Conservation (phyloP, 2,329 filamentous ascomycete genomes). For the Scytalidium lignicola region DNA sequence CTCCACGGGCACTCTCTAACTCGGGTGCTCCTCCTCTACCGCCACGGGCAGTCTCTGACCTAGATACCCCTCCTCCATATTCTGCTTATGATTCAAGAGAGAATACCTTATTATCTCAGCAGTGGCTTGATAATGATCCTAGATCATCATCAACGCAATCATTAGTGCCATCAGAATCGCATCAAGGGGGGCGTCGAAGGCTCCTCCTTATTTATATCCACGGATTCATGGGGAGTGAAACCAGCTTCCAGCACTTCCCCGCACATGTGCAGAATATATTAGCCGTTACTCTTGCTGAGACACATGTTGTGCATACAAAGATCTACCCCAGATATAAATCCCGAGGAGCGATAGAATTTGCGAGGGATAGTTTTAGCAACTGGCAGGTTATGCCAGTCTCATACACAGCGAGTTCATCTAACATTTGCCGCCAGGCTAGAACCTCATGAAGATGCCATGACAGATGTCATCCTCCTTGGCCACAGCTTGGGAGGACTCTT, state of each 20-base stretch:
- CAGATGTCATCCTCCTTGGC: conserved; percentile 77
- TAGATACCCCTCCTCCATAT: conserved; percentile 23
- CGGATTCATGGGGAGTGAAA: conserved; percentile 85
- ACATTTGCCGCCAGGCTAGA: conserved; percentile 49
- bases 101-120: conserved; percentile 23
- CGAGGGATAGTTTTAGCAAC: conserved; percentile 74
- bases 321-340: conserved; percentile 79
- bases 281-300: conserved; percentile 59
- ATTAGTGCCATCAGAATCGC: conserved; percentile 23
- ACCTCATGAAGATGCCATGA: conserved; percentile 67
- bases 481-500: conserved; percentile 89
- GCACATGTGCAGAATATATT: conserved; percentile 78
- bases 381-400: conserved; percentile 47
- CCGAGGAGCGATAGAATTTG: conserved; percentile 65
- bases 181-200: conserved; percentile 34
- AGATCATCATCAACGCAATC: conserved; percentile 29
- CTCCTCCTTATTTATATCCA: conserved; percentile 81
- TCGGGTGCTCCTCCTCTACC: conserved; percentile 22
- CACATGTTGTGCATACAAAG: conserved; percentile 80
- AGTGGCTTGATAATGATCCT: conserved; percentile 28
- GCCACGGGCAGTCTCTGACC: conserved; percentile 15
- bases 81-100: conserved; percentile 21
- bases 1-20: conserved; percentile 6
- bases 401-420: conserved; percentile 8
- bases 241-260: conserved; percentile 82